These are phyloP conservation scores for Metarhizium humberi DNA, from an alignment of 2,329 filamentous ascomycete genomes.

Conservation along the genomic window DNA sequence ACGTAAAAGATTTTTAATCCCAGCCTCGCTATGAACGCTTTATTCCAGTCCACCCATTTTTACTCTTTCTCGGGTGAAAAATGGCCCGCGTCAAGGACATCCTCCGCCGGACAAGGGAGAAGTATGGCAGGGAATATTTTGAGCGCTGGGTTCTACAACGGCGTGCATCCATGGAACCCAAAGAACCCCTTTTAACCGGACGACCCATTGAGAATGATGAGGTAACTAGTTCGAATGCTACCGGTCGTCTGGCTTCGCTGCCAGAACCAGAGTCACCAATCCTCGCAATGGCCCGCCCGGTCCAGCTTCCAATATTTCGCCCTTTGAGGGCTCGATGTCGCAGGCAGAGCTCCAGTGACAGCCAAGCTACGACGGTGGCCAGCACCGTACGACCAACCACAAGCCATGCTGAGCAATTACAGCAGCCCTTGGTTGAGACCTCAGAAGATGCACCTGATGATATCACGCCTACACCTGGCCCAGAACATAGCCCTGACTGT, in stretches of 20 bases:
- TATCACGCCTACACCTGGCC: background rate
- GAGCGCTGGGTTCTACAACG: background rate
- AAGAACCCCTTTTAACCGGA: constrained; percentile 1
- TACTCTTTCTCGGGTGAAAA: background rate
- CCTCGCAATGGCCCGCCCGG: background rate
- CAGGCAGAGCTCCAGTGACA: background rate
- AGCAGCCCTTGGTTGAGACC: background rate
- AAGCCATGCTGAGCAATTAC: background rate
- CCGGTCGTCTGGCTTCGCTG: background rate
- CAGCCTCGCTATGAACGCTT: constrained; percentile 9
- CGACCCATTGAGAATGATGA: background rate
- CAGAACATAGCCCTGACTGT: background rate
- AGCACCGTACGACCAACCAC: background rate
- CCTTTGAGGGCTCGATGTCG: background rate
- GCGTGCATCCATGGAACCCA: background rate
- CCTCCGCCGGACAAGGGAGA: background rate
- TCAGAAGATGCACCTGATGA: background rate
- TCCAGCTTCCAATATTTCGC: background rate
- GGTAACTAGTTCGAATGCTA: background rate
- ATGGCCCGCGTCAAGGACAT: constrained; percentile 1
- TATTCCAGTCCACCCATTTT: background rate
- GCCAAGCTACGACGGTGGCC: background rate
- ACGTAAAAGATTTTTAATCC: background rate
- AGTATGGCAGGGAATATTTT: background rate
- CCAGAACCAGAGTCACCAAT: background rate